phyloP scores from a whole-genome alignment of 805 yeast species.

The Barnettozyma pratensis region DNA sequence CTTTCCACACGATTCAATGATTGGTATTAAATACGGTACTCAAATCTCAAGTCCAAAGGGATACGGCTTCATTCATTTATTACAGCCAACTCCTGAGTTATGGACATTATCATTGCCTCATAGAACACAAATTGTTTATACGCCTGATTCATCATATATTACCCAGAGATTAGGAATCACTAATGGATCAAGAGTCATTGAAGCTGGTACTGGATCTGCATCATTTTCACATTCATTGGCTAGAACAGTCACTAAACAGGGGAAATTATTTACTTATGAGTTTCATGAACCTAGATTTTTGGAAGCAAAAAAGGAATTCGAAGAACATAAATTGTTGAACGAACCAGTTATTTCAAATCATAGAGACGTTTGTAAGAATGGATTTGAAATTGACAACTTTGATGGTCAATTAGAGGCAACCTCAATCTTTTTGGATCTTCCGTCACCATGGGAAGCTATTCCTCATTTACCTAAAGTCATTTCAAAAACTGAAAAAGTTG shows the following conservation, averaged over 20 bases:
- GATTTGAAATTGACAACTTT: slow-evolving; percentile 53
- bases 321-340: slow-evolving; percentile 59
- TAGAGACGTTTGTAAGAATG: slow-evolving; percentile 87
- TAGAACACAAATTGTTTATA: slow-evolving; percentile 94
- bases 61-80: slow-evolving; percentile 77
- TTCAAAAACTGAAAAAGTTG: slow-evolving; percentile 45
- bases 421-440: slow-evolving; percentile 83
- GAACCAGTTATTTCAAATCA: slow-evolving; percentile 62
- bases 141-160: slow-evolving; percentile 91
- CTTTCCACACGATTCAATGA: slow-evolving; percentile 79
- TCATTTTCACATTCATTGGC: slow-evolving; percentile 92
- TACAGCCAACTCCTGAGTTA: slow-evolving; percentile 90
- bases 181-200: slow-evolving; percentile 77
- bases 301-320: slow-evolving; percentile 77
- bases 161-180: slow-evolving; percentile 73
- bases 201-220: slow-evolving; percentile 98
- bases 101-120: slow-evolving; percentile 98
- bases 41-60: slow-evolving; percentile 77
- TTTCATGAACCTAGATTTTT: slow-evolving; percentile 80
- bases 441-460: slow-evolving; percentile 96
- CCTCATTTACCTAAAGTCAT: slow-evolving; percentile 61
- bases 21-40: slow-evolving; percentile 76
- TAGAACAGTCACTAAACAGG: slow-evolving; percentile 54
- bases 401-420: slow-evolving; percentile 50
- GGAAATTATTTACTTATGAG: slow-evolving; percentile 78